Evolutionary conservation across 768 basidiomycete species (phyloP).

Genomic region (Hypholoma sublateritium): DNA sequence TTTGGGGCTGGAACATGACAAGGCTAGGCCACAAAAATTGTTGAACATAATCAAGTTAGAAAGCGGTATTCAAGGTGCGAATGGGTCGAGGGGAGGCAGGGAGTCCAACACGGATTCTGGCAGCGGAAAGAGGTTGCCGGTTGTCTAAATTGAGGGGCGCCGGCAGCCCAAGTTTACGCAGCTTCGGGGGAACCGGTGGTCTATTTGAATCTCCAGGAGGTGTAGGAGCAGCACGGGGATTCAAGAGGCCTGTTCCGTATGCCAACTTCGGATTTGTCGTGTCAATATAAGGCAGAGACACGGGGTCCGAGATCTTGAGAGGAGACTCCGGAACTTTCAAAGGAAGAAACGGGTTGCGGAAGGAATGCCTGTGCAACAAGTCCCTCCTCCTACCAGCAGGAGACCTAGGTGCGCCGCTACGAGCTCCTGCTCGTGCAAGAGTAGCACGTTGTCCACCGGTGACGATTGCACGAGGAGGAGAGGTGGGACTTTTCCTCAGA

Average conservation of each 20-base stretch:
- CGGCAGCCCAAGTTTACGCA: constrained; percentile 12
- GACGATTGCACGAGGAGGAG: constrained; percentile 26
- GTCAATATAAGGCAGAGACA: constrained; percentile 12
- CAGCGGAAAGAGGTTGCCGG: constrained; percentile 7
- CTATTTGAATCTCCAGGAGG: constrained; percentile 8
- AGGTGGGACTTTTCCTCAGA: constrained; percentile 13
- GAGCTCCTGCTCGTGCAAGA: constrained; percentile 19
- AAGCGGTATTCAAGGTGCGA: not conserved
- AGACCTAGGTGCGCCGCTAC: constrained; percentile 30
- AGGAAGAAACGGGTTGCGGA: constrained; percentile 40
- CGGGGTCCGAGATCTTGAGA: constrained; percentile 20
- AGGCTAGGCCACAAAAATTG: not conserved
- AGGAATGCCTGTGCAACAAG: constrained; percentile 28
- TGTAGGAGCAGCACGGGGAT: constrained; percentile 15
- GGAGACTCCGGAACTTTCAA: constrained; percentile 28
- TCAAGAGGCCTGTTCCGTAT: constrained; percentile 15
- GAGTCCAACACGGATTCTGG: constrained; percentile 18
- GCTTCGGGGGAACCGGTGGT: constrained; percentile 10
- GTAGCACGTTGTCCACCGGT: constrained; percentile 19
- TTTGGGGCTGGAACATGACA: not conserved
- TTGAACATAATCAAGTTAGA: not conserved
- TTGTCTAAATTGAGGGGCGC: constrained; percentile 7
- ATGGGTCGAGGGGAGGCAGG: constrained; percentile 15
- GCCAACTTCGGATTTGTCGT: constrained; percentile 18
- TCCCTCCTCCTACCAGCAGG: constrained; percentile 28